Conservation (phyloP, 192 early-diverging fungal genomes). For the Rhizophagus clarus region DNA sequence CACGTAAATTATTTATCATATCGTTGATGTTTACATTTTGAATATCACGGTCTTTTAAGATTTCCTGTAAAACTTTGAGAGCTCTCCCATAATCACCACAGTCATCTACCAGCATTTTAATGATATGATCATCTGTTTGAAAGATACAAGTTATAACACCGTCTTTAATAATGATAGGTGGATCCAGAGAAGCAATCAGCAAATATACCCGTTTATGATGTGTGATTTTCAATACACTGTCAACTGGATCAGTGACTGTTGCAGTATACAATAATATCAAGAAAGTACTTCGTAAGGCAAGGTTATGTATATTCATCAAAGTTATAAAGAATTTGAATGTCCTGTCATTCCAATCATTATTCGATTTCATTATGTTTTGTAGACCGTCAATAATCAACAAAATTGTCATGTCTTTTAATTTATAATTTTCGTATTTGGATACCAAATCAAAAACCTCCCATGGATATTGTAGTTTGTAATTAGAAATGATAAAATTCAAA, state of each 20-base stretch:
- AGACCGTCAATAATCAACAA: no score
- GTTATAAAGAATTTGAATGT: no score
- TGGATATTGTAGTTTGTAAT: constrained; percentile 30
- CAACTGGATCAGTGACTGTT: constrained; percentile 33
- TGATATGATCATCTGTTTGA: constrained; percentile 28
- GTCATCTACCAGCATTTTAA: constrained; percentile 39
- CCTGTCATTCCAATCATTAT: no score
- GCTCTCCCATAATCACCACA: constrained; percentile 44
- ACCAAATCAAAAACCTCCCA: neutral
- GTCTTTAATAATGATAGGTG: neutral
- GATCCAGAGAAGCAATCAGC: constrained; percentile 23
- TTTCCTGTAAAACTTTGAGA: constrained; percentile 34
- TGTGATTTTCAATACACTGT: constrained; percentile 22
- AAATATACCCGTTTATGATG: constrained; percentile 28
- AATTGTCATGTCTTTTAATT: no score
- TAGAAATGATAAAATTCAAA: constrained; percentile 21
- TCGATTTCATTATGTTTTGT: no score
- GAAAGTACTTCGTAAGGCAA: no score
- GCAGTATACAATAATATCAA: neutral
- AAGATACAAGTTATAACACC: no score
- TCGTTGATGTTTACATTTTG: constrained; percentile 31
- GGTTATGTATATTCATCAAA: no score
- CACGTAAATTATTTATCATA: constrained; percentile 30
- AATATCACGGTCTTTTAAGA: neutral
- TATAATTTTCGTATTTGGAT: no score